Percentiles rank a stretch among this genome's conserved stretches.
Conservation (phyloP, 2,329 filamentous ascomycete genomes). For the Calonectria multiphialidica region DNA sequence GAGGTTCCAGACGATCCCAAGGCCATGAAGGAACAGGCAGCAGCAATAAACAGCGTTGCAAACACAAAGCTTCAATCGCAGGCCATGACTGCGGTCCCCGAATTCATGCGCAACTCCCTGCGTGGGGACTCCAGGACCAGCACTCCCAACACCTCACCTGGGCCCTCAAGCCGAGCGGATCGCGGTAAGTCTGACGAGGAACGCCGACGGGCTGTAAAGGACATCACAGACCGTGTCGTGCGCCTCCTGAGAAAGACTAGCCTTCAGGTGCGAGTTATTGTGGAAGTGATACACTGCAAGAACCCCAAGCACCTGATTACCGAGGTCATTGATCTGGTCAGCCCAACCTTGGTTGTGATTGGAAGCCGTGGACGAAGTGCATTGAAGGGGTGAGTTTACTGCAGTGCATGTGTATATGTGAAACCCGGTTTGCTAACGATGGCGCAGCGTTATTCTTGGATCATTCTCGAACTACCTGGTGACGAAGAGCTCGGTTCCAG, state of each 20-base stretch:
- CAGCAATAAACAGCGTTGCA: constrained; percentile 75
- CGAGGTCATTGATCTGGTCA: constrained; percentile 94
- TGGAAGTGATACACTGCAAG: constrained; percentile 98
- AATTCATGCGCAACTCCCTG: constrained; percentile 47
- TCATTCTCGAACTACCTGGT: constrained; percentile 98
- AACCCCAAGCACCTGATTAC: constrained; percentile 96
- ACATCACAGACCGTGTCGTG: constrained; percentile 87
- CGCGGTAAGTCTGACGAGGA: constrained; percentile 79
- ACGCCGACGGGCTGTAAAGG: constrained; percentile 82
- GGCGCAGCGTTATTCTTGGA: constrained; percentile 84
- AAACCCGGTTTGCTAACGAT: constrained; percentile 45
- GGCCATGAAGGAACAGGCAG: constrained; percentile 81
- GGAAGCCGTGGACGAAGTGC: constrained; percentile 92
- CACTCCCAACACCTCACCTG: constrained; percentile 59
- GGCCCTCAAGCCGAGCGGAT: constrained; percentile 61
- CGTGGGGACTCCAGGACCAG: constrained; percentile 46
- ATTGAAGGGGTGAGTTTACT: constrained; percentile 82
- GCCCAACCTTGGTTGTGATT: constrained; percentile 92
- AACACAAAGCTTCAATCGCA: constrained; percentile 51
- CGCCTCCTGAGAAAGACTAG: constrained; percentile 89
- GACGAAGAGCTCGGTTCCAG: constrained; percentile 94
- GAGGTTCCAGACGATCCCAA: constrained; percentile 78
- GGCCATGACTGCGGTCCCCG: constrained; percentile 49
- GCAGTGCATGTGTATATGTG: background rate
- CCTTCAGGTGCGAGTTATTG: constrained; percentile 90